These are phyloP conservation scores for Coleophoma eucalyptorum DNA, from an alignment of 2,329 filamentous ascomycete genomes.

Conservation along the genomic window DNA sequence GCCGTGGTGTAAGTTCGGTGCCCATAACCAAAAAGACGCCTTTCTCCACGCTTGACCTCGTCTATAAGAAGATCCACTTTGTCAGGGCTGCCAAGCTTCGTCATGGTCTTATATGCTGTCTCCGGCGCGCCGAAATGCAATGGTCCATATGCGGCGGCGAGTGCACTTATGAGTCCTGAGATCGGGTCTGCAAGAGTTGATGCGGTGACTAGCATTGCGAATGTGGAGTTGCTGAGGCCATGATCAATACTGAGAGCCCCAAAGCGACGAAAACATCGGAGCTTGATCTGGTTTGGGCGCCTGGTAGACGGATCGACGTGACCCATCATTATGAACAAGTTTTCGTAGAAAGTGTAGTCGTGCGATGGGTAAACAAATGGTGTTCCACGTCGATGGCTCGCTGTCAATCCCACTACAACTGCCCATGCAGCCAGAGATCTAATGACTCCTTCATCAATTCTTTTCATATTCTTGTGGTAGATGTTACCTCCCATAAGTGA, in stretches of 20 bases:
- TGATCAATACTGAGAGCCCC: slow-evolving; percentile 44
- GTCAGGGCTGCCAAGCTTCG: slow-evolving; percentile 31
- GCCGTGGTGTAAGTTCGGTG: slow-evolving; percentile 33
- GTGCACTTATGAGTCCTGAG: slow-evolving; percentile 34
- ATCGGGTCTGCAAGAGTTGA: slow-evolving; percentile 42
- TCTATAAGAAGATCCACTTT: slow-evolving; percentile 34
- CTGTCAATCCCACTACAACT: slow-evolving; percentile 30
- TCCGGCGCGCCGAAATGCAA: slow-evolving; percentile 47
- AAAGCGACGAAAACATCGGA: slow-evolving; percentile 27
- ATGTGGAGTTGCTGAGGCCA: slow-evolving; percentile 45
- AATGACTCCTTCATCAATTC: slow-evolving; percentile 31
- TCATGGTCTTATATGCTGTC: slow-evolving; percentile 38
- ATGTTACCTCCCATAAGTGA: slow-evolving; percentile 31
- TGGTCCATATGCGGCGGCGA: slow-evolving; percentile 38
- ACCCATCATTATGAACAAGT: slow-evolving; percentile 43
- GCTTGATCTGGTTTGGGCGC: slow-evolving; percentile 27
- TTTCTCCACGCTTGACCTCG: slow-evolving; percentile 35
- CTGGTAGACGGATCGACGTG: slow-evolving; percentile 24
- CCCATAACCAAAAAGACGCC: slow-evolving; percentile 39
- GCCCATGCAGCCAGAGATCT: slow-evolving; percentile 31
- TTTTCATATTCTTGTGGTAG: slow-evolving; percentile 30
- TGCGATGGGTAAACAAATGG: slow-evolving; percentile 29
- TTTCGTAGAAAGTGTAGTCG: slow-evolving; percentile 33
- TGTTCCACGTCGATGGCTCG: slow-evolving; percentile 34
- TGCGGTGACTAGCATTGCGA: slow-evolving; percentile 39